A percentile compares a stretch with the other conserved stretches of the same genome.
Evolutionary conservation across 2,329 filamentous ascomycete species (phyloP).

Genomic region (Cercospora sp.): DNA sequence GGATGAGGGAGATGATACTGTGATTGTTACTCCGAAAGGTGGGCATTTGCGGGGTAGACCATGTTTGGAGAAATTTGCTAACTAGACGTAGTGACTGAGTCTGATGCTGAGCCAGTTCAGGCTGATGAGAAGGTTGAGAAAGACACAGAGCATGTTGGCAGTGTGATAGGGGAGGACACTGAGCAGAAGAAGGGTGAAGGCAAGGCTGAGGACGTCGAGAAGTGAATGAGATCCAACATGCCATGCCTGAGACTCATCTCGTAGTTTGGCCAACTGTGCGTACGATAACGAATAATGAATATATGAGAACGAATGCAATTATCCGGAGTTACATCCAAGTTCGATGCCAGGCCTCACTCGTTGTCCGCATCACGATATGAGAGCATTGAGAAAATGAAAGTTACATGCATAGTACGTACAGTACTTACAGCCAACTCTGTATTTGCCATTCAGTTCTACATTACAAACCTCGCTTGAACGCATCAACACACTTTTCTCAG

Average conservation of each 20-base stretch:
- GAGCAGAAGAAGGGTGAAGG: background rate
- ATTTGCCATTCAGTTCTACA: background rate
- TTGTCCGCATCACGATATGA: background rate
- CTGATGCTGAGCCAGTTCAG: background rate
- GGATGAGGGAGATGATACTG: conserved; percentile 15
- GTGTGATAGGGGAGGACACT: background rate
- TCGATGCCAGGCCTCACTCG: background rate
- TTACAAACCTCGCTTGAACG: conserved; percentile 18
- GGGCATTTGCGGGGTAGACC: background rate
- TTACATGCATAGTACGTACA: background rate
- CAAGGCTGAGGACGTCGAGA: background rate
- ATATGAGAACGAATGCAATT: background rate
- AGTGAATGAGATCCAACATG: background rate
- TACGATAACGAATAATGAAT: background rate
- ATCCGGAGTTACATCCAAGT: background rate
- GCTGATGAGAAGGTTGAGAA: background rate
- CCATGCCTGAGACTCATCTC: background rate
- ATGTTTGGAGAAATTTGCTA: background rate
- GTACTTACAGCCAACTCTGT: background rate
- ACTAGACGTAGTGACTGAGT: background rate
- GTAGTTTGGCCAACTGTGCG: background rate
- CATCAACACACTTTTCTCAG: background rate
- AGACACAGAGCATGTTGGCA: background rate
- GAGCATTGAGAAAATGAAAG: background rate
- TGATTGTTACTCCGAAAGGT: conserved; percentile 11